Evolutionary conservation across 1,139 yeast genomes (phyloP), one percentile per base, ranked within the genome.

Genomic region (Protomyces inouyei): DNA sequence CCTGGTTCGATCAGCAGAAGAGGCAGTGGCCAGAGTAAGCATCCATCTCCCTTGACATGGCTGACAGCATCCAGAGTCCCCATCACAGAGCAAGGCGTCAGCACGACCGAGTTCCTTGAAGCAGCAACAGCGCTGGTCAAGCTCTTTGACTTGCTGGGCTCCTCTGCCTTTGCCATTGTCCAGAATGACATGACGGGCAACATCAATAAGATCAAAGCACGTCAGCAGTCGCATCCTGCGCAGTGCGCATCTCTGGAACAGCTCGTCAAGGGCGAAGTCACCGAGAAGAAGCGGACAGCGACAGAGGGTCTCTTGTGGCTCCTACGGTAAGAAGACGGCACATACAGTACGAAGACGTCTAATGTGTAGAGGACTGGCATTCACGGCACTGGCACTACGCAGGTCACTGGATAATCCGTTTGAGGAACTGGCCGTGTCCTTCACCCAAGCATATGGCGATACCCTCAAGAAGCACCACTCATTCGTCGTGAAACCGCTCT

Each of bases 271-370:
- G 76, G 79, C 66, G 87, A 87, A 72, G 87, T 83, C 71, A 83
- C 84, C 48, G 84, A 80, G 68, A 80, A 83, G 73, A 84, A 84
- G 75, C 78, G 81, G 71, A 88, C 87, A 75, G 96, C 97, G 55
- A 90, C 97, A 25, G 97, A 91, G 76, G 97, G 96, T 32, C 82
- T 90, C 71, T 79, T 90, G 72, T 90, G 97, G 97, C 82, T 90
- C 69, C 81, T 86, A 52, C 73, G 81, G 72, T 70, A 55, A 14
- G 66, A 21, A 21, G 23, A 21, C 23, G 23, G 23, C 23, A 2
- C 23, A 21, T 21, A 21, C 23, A 2, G 23, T 21, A 21, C 23
- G 16, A 23, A 23, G 16, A 18, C 2, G 43, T 14, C 43, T 32
- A 35, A 18, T 36, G 18, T 36, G 48, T 28, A 81, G 93, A 74